Percentiles rank a stretch among this genome's conserved stretches.
phyloP scores from a whole-genome alignment of 768 basidiomycete species.

The Mycena floridula region DNA sequence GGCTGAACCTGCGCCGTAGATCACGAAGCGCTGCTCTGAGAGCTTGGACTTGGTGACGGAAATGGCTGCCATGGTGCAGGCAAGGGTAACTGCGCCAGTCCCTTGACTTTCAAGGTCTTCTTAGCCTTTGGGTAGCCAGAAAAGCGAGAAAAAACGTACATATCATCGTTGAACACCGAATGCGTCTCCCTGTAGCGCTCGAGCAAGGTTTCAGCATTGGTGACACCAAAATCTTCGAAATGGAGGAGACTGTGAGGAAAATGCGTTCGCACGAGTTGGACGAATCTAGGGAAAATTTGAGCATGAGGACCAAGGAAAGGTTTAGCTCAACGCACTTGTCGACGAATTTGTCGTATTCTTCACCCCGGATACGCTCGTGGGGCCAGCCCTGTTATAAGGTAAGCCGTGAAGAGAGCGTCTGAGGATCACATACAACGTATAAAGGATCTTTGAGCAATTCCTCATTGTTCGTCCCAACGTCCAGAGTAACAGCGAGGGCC shows the following conservation, averaged over 20 bases:
- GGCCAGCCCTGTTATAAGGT: slow-evolving; percentile 55
- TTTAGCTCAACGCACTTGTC: slow-evolving; percentile 56
- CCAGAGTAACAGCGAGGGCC: slow-evolving; percentile 54
- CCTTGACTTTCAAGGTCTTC: slow-evolving; percentile 46
- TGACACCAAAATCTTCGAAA: slow-evolving; percentile 82
- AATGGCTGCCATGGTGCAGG: slow-evolving; percentile 62
- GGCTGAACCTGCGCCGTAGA: slow-evolving; percentile 79
- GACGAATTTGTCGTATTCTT: slow-evolving; percentile 71
- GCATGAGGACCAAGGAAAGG: not conserved
- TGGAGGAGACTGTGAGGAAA: slow-evolving; percentile 63
- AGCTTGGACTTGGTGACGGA: slow-evolving; percentile 60
- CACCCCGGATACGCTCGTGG: slow-evolving; percentile 61
- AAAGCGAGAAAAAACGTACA: slow-evolving; percentile 32
- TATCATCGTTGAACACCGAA: slow-evolving; percentile 80
- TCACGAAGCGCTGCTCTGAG: slow-evolving; percentile 67
- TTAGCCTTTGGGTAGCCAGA: too few species aligned
- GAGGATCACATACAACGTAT: slow-evolving; percentile 53
- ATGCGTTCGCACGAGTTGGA: slow-evolving; percentile 70
- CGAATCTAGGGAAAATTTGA: slow-evolving; percentile 54
- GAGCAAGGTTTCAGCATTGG: slow-evolving; percentile 67
- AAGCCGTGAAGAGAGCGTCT: not conserved
- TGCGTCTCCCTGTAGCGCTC: slow-evolving; percentile 57
- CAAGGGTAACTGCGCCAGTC: slow-evolving; percentile 70
- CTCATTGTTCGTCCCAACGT: slow-evolving; percentile 76
- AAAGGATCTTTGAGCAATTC: slow-evolving; percentile 54